Conservation (phyloP, 306 rosid genomes). For the Luffa acutangula region DNA sequence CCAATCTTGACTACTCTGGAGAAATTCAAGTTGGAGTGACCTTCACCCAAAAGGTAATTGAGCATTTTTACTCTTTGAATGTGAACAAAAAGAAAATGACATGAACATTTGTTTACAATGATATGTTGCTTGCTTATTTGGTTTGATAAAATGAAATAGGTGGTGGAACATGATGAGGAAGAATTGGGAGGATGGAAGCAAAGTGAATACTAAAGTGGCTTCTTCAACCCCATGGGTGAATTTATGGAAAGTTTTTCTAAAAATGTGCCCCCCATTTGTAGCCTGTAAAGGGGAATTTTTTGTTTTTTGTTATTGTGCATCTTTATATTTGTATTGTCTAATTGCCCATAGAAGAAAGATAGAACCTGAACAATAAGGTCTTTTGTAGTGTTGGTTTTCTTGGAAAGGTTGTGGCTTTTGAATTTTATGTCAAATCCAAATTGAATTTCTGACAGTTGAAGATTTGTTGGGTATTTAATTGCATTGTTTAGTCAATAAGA, state of each 20-base stretch:
- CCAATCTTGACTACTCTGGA: constrained; percentile 48
- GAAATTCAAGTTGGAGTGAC: constrained; percentile 64
- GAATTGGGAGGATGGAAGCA: constrained; percentile 69
- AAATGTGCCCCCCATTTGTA: neutral
- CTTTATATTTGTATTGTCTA: neutral
- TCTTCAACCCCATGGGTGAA: constrained; percentile 7
- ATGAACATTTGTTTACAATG: neutral
- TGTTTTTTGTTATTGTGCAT: neutral
- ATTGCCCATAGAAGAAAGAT: neutral
- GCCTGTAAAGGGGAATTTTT: neutral
- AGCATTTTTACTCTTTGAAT: neutral
- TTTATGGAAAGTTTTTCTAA: neutral
- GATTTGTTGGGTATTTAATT: neutral
- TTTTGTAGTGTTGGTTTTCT: neutral
- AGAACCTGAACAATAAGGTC: neutral
- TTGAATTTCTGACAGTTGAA: neutral
- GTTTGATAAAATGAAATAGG: constrained; percentile 30
- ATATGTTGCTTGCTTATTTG: neutral
- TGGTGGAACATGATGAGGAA: constrained; percentile 15
- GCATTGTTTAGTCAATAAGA: neutral
- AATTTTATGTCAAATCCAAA: neutral
- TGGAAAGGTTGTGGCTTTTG: neutral
- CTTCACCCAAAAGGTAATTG: constrained; percentile 43
- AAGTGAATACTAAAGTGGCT: constrained; percentile 19
- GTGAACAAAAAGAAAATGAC: neutral